phyloP scores from a whole-genome alignment of 495 filamentous ascomycete species.

The Jackrogersella minutella region DNA sequence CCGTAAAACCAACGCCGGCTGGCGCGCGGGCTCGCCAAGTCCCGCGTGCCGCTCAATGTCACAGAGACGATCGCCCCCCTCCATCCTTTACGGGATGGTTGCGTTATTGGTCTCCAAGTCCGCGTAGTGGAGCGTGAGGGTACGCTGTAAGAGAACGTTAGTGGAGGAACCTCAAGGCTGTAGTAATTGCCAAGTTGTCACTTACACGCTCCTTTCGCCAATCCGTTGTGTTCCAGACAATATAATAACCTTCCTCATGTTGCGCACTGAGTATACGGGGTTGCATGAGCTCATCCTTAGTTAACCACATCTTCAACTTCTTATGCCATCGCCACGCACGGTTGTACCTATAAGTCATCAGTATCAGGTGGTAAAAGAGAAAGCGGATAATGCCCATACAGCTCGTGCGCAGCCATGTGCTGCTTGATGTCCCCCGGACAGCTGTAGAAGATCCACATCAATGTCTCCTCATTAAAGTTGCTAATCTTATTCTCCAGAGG shows the following conservation, averaged over 20 bases:
- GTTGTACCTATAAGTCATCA: slow-evolving; percentile 49
- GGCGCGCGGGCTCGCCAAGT: slow-evolving; percentile 6
- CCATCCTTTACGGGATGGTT: slow-evolving; percentile 23
- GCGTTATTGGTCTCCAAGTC: slow-evolving; percentile 67
- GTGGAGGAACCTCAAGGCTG: slow-evolving; percentile 18
- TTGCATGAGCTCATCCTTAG: slow-evolving; percentile 79
- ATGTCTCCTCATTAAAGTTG: slow-evolving; percentile 87
- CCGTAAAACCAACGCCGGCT: slow-evolving; percentile 36
- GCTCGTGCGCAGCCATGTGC: slow-evolving; percentile 80
- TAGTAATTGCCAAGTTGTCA: slow-evolving; percentile 21
- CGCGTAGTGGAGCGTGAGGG: slow-evolving; percentile 80
- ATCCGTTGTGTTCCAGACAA: slow-evolving; percentile 83
- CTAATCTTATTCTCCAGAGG: slow-evolving; percentile 77
- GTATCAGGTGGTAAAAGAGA: slow-evolving; percentile 18
- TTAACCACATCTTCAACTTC: slow-evolving; percentile 86
- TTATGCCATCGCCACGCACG: slow-evolving; percentile 96
- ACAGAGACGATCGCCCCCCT: slow-evolving; percentile 10
- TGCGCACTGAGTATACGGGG: slow-evolving; percentile 71
- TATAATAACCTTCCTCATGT: slow-evolving; percentile 85
- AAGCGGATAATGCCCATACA: slow-evolving; percentile 55
- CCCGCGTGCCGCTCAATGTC: slow-evolving; percentile 20
- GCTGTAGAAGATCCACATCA: slow-evolving; percentile 96
- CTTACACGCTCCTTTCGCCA: slow-evolving; percentile 87
- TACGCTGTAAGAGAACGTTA: slow-evolving; percentile 62
- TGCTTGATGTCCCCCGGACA: slow-evolving; percentile 85